These are phyloP conservation scores for Suhomyces emberorum DNA, from an alignment of 805 yeast genomes.

Conservation along the genomic window DNA sequence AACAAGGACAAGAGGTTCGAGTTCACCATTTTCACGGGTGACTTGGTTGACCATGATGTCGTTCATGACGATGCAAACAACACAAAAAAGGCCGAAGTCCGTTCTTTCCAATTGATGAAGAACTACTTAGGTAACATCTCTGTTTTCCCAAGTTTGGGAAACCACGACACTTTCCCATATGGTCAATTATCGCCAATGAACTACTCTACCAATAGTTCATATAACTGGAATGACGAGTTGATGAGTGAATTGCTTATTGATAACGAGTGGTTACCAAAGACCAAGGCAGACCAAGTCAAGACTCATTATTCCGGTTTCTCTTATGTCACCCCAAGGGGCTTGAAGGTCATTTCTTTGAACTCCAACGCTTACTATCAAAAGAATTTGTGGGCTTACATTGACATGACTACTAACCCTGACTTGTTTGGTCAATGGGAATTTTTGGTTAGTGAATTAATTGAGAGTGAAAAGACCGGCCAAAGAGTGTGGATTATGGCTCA, in stretches of 20 bases:
- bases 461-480: slow-evolving; percentile 53
- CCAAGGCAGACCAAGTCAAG: slow-evolving; percentile 22
- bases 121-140: slow-evolving; percentile 49
- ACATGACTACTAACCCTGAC: slow-evolving; percentile 53
- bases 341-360: slow-evolving; percentile 60
- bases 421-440: slow-evolving; percentile 62
- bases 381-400: slow-evolving; percentile 52
- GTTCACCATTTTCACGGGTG: slow-evolving; percentile 70
- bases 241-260: slow-evolving; percentile 35
- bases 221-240: slow-evolving; percentile 39
- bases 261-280: slow-evolving; percentile 35
- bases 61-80: slow-evolving; percentile 50
- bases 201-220: slow-evolving; percentile 23
- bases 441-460: slow-evolving; percentile 58
- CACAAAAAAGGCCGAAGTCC: slow-evolving; percentile 71
- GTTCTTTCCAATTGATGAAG: slow-evolving; percentile 61
- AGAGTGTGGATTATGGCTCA: slow-evolving; percentile 75
- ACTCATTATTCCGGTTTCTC: slow-evolving; percentile 63
- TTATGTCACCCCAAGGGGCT: slow-evolving; percentile 50
- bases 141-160: slow-evolving; percentile 62
- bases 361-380: slow-evolving; percentile 66
- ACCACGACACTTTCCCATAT: slow-evolving; percentile 72
- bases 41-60: slow-evolving; percentile 67
- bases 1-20: slow-evolving; percentile 43
- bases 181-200: slow-evolving; percentile 59